Base-by-base conservation (phyloP, 805 yeast genomes). In the Suhomyces vadensis region DNA sequence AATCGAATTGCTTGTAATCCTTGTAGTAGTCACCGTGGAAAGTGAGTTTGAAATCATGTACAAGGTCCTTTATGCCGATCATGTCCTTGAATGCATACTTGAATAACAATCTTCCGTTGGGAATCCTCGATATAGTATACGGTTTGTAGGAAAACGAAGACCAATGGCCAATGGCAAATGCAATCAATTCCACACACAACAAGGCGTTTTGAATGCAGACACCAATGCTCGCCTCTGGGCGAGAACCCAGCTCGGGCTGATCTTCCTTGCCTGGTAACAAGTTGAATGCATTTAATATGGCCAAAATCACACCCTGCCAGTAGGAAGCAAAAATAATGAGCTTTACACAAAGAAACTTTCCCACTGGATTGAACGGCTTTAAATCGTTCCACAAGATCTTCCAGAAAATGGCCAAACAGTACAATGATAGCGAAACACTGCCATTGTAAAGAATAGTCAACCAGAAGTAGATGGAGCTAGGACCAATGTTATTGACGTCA, bases 281-380 rank as follows among this genome's bases (percentile, higher is more conserved):
- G 42, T 82, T 76, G 55, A 75, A 52, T 57, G 74, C 69, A 65
- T 76, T 69, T 35, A 85, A 55, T 1, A 80, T 57, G 4, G 81
- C 79, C 36, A 87, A 66, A 1, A 82, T 51, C 6, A 85, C 67
- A 0, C 95, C 89, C 61, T 94, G 99, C 99, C 99, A 94, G 61
- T 90, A 94, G n/a, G 96, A 87, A 19, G 97, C 98, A 73, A 94
- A 94, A 39, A 94, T 91, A 43, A 94, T 89, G 50, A 90, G 74
- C 59, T 94, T 94, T 37, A 94, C 96, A 67, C 97, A 90, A 31
- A 94, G 62, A 61, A 94, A 94, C 65, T 91, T 91, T 8, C 95
- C 90, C 78, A 94, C 82, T 3, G 98, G 98, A 43, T 87, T 78
- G 68, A 84, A 91, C 1, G 84, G 86, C 42, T 70, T 75, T 52